Evolutionary conservation across 352 stramenopile genomes (phyloP), one percentile per base, ranked within the genome.

Genomic region (Pythium coloratum): DNA sequence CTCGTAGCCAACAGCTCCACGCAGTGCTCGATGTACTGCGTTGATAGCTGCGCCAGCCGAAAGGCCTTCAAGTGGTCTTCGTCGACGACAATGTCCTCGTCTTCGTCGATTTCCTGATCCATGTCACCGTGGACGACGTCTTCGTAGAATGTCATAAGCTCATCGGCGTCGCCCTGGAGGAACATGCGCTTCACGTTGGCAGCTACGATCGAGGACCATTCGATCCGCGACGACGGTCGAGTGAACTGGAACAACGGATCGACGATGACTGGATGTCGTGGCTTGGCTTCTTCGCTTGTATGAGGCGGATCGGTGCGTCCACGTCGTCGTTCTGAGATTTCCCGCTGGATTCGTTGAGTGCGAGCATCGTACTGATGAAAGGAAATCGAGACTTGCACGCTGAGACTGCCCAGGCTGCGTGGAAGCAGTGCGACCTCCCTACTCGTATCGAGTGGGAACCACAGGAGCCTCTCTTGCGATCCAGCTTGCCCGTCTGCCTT

Each of bases 21-120:
- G 42, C 86, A 94, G 20, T 88, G 75, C 18, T 82, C 73, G 2
- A 94, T 62, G 66, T 94, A 94, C 62, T 94, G 86, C 1, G 79
- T 78, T 9, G 86, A 87, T 16, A 86, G 77, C 50, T 92, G 84
- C 8, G 69, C 77, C 42, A 82, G 18, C 38, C 76, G 76, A 55
- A 92, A 91, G 1, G 86, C 82, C 13, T 66, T 47, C 6, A 83
- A 36, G 20, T 89, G 69, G 26, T 66, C 69, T 13, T 87, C 72
- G 32, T 92, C 62, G 6, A 92, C 76, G 32, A 81, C 67, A 0
- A 94, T 66, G 6, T 73, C 73, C 18, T 81, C 72, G 47, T 89
- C 76, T 1, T 84, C 64, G 12, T 82, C 63, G 28, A 90, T 62
- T 38, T 90, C 81, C n/a, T 33, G 60, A 6, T 72, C 60, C n/a